Base-by-base conservation (phyloP, 169 alveolate genomes). In the Eimeria praecox region DNA sequence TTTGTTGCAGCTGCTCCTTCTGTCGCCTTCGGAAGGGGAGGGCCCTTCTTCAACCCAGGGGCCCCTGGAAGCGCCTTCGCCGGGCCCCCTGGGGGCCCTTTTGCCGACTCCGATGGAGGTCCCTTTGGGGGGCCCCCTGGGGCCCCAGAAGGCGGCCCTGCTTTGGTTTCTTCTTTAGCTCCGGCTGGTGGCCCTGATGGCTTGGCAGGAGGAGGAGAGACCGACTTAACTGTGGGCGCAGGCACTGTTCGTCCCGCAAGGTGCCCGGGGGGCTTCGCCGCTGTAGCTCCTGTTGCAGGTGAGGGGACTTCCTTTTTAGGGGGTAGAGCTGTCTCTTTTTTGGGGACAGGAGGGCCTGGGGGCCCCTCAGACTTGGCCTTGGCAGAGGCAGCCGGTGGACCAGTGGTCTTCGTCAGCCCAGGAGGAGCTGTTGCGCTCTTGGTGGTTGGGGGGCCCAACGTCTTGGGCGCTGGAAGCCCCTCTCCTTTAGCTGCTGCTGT, bases 181-280 rank as follows among this genome's bases (percentile, higher is more conserved):
- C 94, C 85, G 12, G 85, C 85, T n/a, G 85, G 52, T 10, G 85
- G 49, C 30, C 52, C 52, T 16, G 85, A 42, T 6, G 85, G n/a
- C 27, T 75, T 75, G 44, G 52, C 52, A 22, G 85, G 85, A 10
- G 85, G 85, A 75, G 85, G 27, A 75, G 85, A 40, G 0, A 40
- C 27, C 24, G 85, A 40, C 22, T 75, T 75, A 14, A 49, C 38
- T 8, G 85, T 75, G 44, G 40, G 52, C n/a, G 85, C 44, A 30
- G 85, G 85, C 38, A 75, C 85, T 30, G 85, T 75, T 42, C 85
- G 12, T 75, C 42, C 77, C 24, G 77, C 38, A 14, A 30, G 77
- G 16, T 27, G 77, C 77, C 77, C 77, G 14, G 77, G 35, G 35
- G 77, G 77, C 35, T 66, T 66, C 42, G 35, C 77, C 59, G 59